These are phyloP conservation scores for Lodderomyces margitis DNA, from an alignment of 1,139 yeast species.

Conservation along the genomic window DNA sequence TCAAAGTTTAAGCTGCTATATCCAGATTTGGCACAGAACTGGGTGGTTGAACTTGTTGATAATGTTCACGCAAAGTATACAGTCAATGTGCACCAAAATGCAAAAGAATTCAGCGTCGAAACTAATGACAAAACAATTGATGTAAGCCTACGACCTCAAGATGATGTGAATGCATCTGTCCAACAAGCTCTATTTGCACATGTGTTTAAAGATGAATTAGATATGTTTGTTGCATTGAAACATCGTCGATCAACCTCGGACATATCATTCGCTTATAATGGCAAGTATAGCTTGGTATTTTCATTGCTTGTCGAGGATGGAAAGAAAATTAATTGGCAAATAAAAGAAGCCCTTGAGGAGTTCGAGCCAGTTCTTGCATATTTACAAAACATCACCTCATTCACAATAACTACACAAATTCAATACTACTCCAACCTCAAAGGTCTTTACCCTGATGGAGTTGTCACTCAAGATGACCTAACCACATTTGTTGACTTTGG, in stretches of 20 bases:
- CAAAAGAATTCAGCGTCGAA: neutral
- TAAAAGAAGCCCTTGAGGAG: constrained; percentile 25
- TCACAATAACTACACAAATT: constrained; percentile 76
- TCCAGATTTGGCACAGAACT: constrained; percentile 23
- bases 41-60: constrained; percentile 27
- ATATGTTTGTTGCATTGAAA: constrained; percentile 9
- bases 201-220: constrained; percentile 37
- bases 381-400: constrained; percentile 52
- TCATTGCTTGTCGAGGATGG: constrained; percentile 51
- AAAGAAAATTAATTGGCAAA: constrained; percentile 39
- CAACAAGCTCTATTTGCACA: constrained; percentile 29
- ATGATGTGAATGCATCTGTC: neutral
- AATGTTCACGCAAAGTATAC: constrained; percentile 14
- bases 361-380: constrained; percentile 28
- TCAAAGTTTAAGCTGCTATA: constrained; percentile 19
- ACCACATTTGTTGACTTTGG: constrained; percentile 74
- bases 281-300: constrained; percentile 65
- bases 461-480: constrained; percentile 46
- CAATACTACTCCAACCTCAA: constrained; percentile 59
- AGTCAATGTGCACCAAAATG: neutral
- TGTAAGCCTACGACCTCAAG: neutral
- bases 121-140: neutral
- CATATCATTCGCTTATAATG: constrained; percentile 54
- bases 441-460: constrained; percentile 27
- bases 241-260: constrained; percentile 16